Evolutionary conservation across 148 eudicot genomes (phyloP), one percentile per base, ranked within the genome.

Genomic region (Vaccinium macrocarpon): DNA sequence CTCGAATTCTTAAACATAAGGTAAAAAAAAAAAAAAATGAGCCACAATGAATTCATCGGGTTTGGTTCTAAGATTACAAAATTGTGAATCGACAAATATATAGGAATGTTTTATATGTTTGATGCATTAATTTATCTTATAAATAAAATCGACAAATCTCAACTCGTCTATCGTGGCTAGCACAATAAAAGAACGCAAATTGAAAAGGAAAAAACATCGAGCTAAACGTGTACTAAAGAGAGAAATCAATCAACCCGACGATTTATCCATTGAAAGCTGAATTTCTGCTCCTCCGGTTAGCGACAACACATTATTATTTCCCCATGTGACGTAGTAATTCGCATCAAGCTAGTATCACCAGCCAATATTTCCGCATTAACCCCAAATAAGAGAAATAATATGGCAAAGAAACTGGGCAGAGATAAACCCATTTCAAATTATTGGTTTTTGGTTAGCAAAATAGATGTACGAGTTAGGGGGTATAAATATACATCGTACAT

Each of bases 241-340:
- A 46, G 56, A 77, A 9, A 80, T 42, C 35, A 32, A 64, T 49
- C 66, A 87, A 93, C 95, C 94, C 1, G 91, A 93, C 1, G 80
- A 50, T 32, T 13, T 23, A 82, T 91, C 94, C 89, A 94, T 59
- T 15, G 89, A 91, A 15, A 94, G 88, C 84, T 90, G 94, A 84
- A 93, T 86, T 83, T 87, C 84, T n/a, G 82, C 74, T 32, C 90
- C 90, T 78, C 75, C 84, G 29, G 90, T 82, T 48, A 81, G 73
- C 38, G 84, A 23, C 71, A 78, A 79, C 21, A 89, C 93, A 86
- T 92, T 90, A 62, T 88, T 87, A 21, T 81, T 70, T 12, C 95
- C 96, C 96, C 96, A 94, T 16, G 79, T 49, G 66, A 92, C 83
- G 21, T 71, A 5, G 83, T 92, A 93, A 72, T 91, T 93, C 23